These are phyloP conservation scores for Tricholoma sp. DNA, from an alignment of 768 basidiomycete genomes.

Conservation along the genomic window DNA sequence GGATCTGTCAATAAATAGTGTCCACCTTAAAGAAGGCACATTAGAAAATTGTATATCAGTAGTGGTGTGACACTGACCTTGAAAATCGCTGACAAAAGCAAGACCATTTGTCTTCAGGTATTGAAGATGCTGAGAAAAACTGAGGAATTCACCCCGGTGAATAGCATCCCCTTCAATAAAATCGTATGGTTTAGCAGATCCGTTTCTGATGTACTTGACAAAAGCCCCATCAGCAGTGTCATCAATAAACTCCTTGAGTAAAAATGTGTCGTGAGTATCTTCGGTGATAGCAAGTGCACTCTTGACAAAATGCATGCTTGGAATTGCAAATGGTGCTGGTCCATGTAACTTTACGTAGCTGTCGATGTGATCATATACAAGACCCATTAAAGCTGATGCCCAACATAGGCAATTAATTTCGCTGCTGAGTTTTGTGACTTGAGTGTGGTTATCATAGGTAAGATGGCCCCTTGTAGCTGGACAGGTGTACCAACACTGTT, in stretches of 20 bases:
- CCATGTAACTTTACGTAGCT: background rate
- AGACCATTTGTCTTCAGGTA: background rate
- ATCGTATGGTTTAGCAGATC: background rate
- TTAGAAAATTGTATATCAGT: background rate
- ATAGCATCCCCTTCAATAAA: background rate
- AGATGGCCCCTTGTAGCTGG: background rate
- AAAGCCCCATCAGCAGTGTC: background rate
- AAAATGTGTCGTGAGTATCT: background rate
- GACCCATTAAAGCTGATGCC: background rate
- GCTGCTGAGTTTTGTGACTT: background rate
- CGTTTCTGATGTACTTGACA: background rate
- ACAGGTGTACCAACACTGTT: background rate
- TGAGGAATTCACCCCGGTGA: background rate
- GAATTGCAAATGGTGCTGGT: background rate
- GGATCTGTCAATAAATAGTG: background rate
- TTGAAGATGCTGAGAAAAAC: background rate
- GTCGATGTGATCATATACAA: background rate
- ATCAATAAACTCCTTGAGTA: background rate
- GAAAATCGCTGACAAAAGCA: background rate
- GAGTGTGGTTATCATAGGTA: background rate
- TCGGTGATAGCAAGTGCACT: background rate
- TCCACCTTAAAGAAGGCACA: background rate
- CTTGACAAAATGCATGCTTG: background rate
- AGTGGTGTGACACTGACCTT: background rate
- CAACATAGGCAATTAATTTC: background rate